Percentiles rank a stretch among this genome's conserved stretches.
Conservation (phyloP, 2,329 filamentous ascomycete species). For the Fusarium sp. region DNA sequence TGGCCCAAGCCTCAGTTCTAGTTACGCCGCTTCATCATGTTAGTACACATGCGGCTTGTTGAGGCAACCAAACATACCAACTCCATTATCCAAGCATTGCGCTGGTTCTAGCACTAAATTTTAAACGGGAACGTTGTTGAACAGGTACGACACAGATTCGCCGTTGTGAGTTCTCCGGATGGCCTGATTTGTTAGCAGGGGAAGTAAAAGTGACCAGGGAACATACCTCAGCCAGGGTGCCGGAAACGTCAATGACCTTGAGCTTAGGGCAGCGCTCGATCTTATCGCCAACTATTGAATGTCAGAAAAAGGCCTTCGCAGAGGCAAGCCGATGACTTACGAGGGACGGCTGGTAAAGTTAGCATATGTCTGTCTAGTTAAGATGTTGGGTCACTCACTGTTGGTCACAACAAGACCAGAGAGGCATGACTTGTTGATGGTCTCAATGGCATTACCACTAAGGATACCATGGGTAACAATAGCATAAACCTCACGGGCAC, state of each 20-base stretch:
- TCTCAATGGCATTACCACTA: conserved; percentile 88
- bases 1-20: conserved; percentile 37
- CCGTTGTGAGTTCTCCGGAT: conserved; percentile 77
- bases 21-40: conserved; percentile 35
- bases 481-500: conserved; percentile 88
- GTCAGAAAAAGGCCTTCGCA: conserved; percentile 10
- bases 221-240: conserved; percentile 75
- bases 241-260: conserved; percentile 91
- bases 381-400: conserved; percentile 58
- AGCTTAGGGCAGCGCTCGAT: conserved; percentile 82
- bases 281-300: conserved; percentile 73
- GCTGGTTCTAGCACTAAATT: conserved; percentile 11
- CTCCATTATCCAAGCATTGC: conserved; percentile 38
- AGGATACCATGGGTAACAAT: conserved; percentile 96
- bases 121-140: conserved; percentile 72
- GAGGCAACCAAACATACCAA: conserved; percentile 34
- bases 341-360: conserved; percentile 51
- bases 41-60: conserved; percentile 19
- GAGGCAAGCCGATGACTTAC: conserved; percentile 30
- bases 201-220: neutral
- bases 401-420: conserved; percentile 90
- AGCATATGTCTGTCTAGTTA: conserved; percentile 22
- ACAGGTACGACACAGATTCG: conserved; percentile 73
- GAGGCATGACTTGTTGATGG: conserved; percentile 81
- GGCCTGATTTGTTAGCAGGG: conserved; percentile 57